Conservation (phyloP, 441 rosid species). For the Cnidoscolus chayamansa region DNA sequence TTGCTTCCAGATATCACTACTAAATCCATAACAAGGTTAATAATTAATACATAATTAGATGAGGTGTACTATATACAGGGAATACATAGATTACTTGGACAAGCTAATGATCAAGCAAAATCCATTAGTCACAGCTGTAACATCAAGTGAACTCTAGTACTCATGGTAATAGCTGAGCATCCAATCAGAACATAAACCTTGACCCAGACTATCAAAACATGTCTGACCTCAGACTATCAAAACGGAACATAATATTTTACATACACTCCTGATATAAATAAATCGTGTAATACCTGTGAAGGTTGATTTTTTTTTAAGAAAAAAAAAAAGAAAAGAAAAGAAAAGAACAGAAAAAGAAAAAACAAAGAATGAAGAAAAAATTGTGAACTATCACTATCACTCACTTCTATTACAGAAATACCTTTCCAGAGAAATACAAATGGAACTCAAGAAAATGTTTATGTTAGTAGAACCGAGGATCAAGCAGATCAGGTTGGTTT, state of each 20-base stretch:
- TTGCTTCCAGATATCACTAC: background rate
- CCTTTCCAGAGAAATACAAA: background rate
- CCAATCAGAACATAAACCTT: background rate
- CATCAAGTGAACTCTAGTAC: background rate
- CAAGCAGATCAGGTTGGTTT: background rate
- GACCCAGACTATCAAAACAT: too few relatives aligned
- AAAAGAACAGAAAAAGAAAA: too few relatives aligned
- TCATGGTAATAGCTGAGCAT: background rate
- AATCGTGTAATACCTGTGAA: background rate
- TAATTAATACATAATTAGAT: background rate
- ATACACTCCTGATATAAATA: background rate
- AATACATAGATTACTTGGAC: too few relatives aligned
- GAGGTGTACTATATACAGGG: background rate
- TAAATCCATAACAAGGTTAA: background rate
- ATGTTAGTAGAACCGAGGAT: background rate
- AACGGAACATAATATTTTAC: background rate
- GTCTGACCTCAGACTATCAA: background rate
- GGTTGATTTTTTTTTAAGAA: background rate
- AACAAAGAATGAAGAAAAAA: background rate
- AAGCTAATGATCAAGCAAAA: background rate
- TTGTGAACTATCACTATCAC: background rate
- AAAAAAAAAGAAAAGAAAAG: too few relatives aligned
- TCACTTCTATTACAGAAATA: background rate
- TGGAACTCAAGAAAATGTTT: background rate
- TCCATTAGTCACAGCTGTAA: background rate